These are phyloP conservation scores for Sporothrix brasiliensis DNA, from an alignment of 2,329 filamentous ascomycete species.

Conservation along the genomic window DNA sequence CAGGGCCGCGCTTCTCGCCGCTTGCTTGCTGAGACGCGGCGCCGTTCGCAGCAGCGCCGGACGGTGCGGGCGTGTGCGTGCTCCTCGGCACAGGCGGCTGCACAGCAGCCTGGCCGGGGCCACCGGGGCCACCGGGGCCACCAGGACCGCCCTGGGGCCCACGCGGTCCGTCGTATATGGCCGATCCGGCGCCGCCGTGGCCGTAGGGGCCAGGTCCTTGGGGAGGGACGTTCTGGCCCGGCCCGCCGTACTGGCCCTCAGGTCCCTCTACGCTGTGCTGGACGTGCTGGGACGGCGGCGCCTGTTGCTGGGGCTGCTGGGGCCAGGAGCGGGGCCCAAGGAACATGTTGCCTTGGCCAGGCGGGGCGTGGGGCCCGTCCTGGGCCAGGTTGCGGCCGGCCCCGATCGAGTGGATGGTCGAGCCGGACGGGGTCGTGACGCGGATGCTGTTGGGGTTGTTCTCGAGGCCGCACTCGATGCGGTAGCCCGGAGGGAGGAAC, in stretches of 20 bases:
- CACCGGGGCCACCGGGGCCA: constrained; percentile 19
- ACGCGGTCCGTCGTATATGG: constrained; percentile 32
- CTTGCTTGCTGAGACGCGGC: constrained; percentile 61
- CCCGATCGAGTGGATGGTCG: constrained; percentile 84
- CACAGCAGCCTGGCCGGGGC: constrained; percentile 33
- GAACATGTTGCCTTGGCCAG: constrained; percentile 48
- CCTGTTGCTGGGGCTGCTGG: constrained; percentile 59
- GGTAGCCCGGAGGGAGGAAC: constrained; percentile 90
- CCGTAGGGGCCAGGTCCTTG: constrained; percentile 42
- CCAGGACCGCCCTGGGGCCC: constrained; percentile 28
- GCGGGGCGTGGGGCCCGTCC: constrained; percentile 48
- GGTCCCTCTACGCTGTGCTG: constrained; percentile 66
- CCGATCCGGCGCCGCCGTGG: constrained; percentile 23
- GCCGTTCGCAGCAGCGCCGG: constrained; percentile 63
- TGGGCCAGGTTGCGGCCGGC: constrained; percentile 52
- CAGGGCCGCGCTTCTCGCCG: constrained; percentile 85
- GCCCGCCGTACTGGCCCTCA: constrained; percentile 63
- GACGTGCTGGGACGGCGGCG: constrained; percentile 60
- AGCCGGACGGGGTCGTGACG: constrained; percentile 97
- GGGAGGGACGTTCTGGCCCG: constrained; percentile 54
- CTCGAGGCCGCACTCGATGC: constrained; percentile 92
- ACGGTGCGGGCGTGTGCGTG: constrained; percentile 54
- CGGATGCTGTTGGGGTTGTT: constrained; percentile 95
- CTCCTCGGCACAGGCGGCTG: constrained; percentile 55
- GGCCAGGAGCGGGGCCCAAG: constrained; percentile 47